A percentile compares a stretch with the other conserved stretches of the same genome.
phyloP scores from a whole-genome alignment of 2,329 filamentous ascomycete species.

The Aspergillus calidoustus region DNA sequence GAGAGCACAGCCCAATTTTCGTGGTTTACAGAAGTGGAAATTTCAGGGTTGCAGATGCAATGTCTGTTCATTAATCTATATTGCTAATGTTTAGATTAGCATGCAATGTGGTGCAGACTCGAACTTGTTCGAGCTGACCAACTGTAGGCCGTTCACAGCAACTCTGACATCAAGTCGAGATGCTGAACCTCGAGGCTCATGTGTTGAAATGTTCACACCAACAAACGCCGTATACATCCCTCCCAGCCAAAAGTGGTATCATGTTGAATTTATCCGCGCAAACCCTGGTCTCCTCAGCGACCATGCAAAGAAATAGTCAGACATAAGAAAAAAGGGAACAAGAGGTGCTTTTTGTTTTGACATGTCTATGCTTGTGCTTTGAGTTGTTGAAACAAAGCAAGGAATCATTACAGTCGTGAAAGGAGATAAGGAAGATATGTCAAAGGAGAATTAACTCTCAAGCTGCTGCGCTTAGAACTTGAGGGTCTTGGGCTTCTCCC shows the following conservation, averaged over 20 bases:
- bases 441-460: slow-evolving; percentile 25
- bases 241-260: slow-evolving; percentile 52
- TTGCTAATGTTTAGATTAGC: slow-evolving; percentile 47
- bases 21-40: not conserved
- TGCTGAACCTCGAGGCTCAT: slow-evolving; percentile 28
- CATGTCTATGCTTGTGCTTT: slow-evolving; percentile 50
- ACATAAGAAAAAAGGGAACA: slow-evolving; percentile 35
- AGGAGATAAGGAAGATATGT: slow-evolving; percentile 30
- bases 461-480: slow-evolving; percentile 70
- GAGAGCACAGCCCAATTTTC: not conserved
- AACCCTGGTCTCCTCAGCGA: slow-evolving; percentile 40
- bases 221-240: slow-evolving; percentile 46
- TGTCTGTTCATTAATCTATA: slow-evolving; percentile 31
- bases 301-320: slow-evolving; percentile 42
- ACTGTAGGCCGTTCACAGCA: slow-evolving; percentile 18
- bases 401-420: slow-evolving; percentile 50
- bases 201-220: slow-evolving; percentile 49
- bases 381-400: slow-evolving; percentile 58
- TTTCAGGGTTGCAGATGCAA: slow-evolving; percentile 7
- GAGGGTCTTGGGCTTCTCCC: slow-evolving; percentile 97
- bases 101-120: slow-evolving; percentile 23
- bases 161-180: slow-evolving; percentile 19
- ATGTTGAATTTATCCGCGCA: slow-evolving; percentile 54
- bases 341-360: slow-evolving; percentile 37
- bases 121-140: slow-evolving; percentile 1